phyloP scores from a whole-genome alignment of 164 flowering plant species.

The Annona squamosa region DNA sequence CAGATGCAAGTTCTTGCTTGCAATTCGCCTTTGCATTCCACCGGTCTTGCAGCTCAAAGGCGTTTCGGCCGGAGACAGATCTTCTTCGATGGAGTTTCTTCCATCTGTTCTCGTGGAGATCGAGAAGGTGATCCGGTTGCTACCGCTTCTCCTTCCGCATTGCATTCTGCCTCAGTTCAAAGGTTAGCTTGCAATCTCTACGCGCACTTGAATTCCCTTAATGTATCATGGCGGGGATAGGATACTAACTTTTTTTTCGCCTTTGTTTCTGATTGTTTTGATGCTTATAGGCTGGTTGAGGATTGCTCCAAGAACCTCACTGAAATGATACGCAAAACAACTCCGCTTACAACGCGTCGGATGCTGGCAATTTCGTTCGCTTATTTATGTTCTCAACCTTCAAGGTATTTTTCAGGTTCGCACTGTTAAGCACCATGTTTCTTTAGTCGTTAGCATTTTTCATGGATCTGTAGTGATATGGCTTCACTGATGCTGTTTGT shows the following conservation, averaged over 20 bases:
- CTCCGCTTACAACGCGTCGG: slow-evolving; percentile 44
- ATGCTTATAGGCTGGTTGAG: slow-evolving; percentile 20
- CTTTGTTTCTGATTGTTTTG: neutral
- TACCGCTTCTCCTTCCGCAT: slow-evolving; percentile 15
- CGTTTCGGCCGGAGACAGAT: slow-evolving; percentile 37
- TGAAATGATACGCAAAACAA: slow-evolving; percentile 17
- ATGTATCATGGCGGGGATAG: neutral
- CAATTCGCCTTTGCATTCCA: slow-evolving; percentile 25
- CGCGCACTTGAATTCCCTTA: neutral
- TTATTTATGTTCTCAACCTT: slow-evolving; percentile 39
- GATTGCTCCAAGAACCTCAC: slow-evolving; percentile 25
- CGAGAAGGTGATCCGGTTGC: neutral
- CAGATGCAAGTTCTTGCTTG: slow-evolving; percentile 38
- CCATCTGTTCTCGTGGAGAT: slow-evolving; percentile 19
- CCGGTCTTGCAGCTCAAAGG: slow-evolving; percentile 7
- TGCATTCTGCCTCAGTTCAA: slow-evolving; percentile 20
- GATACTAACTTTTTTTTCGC: neutral
- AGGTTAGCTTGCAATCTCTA: slow-evolving; percentile 15
- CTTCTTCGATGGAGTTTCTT: slow-evolving; percentile 36
- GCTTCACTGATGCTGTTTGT: too few species aligned
- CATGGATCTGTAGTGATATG: neutral
- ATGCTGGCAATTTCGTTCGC: slow-evolving; percentile 37
- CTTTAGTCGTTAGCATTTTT: neutral
- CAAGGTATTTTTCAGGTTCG: slow-evolving; percentile 91
- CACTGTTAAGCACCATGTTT: slow-evolving; percentile 18